These are phyloP conservation scores for Aspergillus incahuasiensis DNA, from an alignment of 495 filamentous ascomycete species.

Conservation along the genomic window DNA sequence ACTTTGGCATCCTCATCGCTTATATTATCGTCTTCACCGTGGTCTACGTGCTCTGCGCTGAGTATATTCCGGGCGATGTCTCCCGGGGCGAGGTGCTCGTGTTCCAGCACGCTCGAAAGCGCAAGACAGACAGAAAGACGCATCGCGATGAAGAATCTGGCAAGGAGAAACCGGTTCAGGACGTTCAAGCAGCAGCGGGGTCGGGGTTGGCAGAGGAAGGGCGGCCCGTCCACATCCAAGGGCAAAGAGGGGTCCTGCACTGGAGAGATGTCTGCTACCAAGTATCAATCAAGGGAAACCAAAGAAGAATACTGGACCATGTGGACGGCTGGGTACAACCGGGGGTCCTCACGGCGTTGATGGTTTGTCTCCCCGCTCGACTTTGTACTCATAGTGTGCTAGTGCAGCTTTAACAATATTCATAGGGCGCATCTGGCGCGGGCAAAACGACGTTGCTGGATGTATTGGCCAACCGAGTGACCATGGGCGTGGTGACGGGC, in stretches of 20 bases:
- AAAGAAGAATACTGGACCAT: slow-evolving; percentile 55
- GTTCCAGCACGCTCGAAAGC: slow-evolving; percentile 37
- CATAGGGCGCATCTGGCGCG: slow-evolving; percentile 34
- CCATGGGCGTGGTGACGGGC: slow-evolving; percentile 48
- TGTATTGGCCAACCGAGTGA: slow-evolving; percentile 53
- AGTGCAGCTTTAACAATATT: no score
- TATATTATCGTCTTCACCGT: slow-evolving; percentile 59
- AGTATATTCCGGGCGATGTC: slow-evolving; percentile 43
- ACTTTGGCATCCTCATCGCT: slow-evolving; percentile 63
- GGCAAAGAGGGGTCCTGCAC: slow-evolving; percentile 62
- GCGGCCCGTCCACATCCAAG: slow-evolving; percentile 36
- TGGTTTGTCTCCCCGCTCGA: slow-evolving; percentile 15
- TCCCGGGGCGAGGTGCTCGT: slow-evolving; percentile 50
- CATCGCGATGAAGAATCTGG: slow-evolving; percentile 19
- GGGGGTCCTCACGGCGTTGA: slow-evolving; percentile 52
- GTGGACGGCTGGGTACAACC: slow-evolving; percentile 64
- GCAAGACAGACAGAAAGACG: no score
- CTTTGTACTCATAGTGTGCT: no score
- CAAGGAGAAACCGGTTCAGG: slow-evolving; percentile 50
- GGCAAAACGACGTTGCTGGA: slow-evolving; percentile 66
- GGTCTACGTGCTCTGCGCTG: slow-evolving; percentile 40
- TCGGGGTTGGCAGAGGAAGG: neutral
- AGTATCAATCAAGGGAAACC: slow-evolving; percentile 56
- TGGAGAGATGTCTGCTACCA: slow-evolving; percentile 74
- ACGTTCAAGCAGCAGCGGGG: neutral